Evolutionary conservation across 1,284 basidiomycete genomes (phyloP).

Genomic region (Trametes hirsuta): DNA sequence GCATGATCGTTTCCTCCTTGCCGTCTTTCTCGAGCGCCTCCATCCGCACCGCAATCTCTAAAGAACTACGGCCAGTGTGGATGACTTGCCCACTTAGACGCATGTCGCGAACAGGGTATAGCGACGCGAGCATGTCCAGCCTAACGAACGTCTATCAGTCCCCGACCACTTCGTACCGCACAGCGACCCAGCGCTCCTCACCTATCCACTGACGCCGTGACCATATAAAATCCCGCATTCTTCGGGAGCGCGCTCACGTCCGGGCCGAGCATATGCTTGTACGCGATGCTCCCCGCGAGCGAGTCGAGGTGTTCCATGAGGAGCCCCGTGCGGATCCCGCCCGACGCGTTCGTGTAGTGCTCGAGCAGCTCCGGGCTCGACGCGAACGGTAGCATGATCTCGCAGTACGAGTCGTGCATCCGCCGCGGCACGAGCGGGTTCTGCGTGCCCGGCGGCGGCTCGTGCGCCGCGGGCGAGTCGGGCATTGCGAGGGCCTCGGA

Average conservation of each 20-base stretch:
- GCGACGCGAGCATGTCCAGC: conserved; percentile 63
- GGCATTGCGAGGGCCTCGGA: conserved; percentile 51
- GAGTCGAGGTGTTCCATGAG: conserved; percentile 82
- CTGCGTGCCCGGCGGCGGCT: conserved; percentile 24
- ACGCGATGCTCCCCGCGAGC: conserved; percentile 80
- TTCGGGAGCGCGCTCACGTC: conserved; percentile 52
- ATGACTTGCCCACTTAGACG: conserved; percentile 81
- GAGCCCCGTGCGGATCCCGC: conserved; percentile 72
- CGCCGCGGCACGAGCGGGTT: conserved; percentile 45
- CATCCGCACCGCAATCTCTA: conserved; percentile 86
- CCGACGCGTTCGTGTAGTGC: conserved; percentile 69
- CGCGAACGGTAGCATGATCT: conserved; percentile 64
- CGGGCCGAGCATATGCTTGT: conserved; percentile 78
- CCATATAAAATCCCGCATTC: conserved; percentile 76
- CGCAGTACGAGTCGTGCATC: conserved; percentile 75
- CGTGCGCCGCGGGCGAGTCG: conserved; percentile 20
- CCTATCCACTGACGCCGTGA: conserved; percentile 83
- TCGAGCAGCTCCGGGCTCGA: conserved; percentile 61
- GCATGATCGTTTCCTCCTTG: conserved; percentile 62
- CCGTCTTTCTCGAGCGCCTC: conserved; percentile 57
- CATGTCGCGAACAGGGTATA: conserved; percentile 66
- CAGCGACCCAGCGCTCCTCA: conserved; percentile 32
- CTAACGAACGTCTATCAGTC: conserved; percentile 35
- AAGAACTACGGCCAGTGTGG: conserved; percentile 75
- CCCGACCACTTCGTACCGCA: not conserved